Evolutionary conservation across 805 yeast genomes (phyloP).

Genomic region (Deakozyma indianensis): DNA sequence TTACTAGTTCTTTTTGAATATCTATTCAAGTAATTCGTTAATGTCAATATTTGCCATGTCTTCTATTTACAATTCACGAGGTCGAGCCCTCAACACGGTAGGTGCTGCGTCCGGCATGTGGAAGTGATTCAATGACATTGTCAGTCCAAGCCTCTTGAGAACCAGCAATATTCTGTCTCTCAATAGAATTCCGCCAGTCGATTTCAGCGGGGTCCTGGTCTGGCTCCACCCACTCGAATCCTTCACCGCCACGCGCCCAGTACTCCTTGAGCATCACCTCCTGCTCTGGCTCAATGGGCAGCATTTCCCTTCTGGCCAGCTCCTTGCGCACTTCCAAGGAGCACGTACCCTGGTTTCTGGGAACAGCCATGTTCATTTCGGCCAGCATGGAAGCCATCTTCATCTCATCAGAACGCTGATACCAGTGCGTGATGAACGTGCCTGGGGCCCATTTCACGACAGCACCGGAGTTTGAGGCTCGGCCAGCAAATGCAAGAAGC

Average conservation of each 20-base stretch:
- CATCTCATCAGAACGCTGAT: slow-evolving; percentile 51
- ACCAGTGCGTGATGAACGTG: slow-evolving; percentile 50
- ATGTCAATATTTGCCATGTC: background rate
- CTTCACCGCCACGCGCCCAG: slow-evolving; percentile 80
- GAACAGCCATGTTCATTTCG: slow-evolving; percentile 42
- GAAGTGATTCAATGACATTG: background rate
- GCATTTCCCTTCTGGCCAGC: slow-evolving; percentile 20
- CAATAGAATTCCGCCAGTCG: slow-evolving; percentile 19
- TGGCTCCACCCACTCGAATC: slow-evolving; percentile 81
- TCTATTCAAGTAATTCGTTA: background rate
- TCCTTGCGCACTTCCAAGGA: slow-evolving; percentile 19
- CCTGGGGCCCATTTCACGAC: slow-evolving; percentile 50
- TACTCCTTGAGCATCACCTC: slow-evolving; percentile 64
- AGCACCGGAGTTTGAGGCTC: slow-evolving; percentile 38
- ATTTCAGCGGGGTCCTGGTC: slow-evolving; percentile 76
- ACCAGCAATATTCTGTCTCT: slow-evolving; percentile 9
- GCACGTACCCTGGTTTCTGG: slow-evolving; percentile 28
- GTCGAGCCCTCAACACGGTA: background rate
- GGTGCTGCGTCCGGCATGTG: background rate
- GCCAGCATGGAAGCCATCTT: slow-evolving; percentile 49
- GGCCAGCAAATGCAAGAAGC: slow-evolving; percentile 33
- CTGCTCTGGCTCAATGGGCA: slow-evolving; percentile 37
- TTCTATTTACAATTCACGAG: no score
- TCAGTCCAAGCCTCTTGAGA: slow-evolving; percentile 2
- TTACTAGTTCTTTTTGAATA: background rate